Percentiles rank a stretch among this genome's conserved stretches.
These are phyloP conservation scores for Teunomyces pallodes DNA, from an alignment of 805 yeast genomes.

Conservation along the genomic window DNA sequence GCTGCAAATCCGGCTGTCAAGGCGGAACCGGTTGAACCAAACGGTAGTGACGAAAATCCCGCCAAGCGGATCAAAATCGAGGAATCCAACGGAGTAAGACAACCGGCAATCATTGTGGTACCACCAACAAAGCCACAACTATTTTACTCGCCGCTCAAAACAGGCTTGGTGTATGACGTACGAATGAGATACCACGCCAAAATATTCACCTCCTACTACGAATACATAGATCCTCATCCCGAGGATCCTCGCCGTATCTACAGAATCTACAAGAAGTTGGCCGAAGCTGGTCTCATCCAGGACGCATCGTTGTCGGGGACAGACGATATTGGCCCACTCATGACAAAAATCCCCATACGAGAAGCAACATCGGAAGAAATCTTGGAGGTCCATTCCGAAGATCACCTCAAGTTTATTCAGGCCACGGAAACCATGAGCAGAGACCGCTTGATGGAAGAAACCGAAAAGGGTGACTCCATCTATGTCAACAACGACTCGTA, in stretches of 20 bases:
- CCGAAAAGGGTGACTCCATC: constrained; percentile 91
- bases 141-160: constrained; percentile 72
- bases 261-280: constrained; percentile 87
- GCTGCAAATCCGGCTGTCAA: background rate
- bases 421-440: constrained; percentile 76
- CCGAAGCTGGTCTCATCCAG: constrained; percentile 85
- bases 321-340: constrained; percentile 77
- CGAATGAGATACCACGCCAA: constrained; percentile 97
- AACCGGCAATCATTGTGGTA: constrained; percentile 35
- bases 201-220: constrained; percentile 85
- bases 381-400: constrained; percentile 76
- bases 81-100: background rate
- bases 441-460: constrained; percentile 72
- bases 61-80: constrained; percentile 1
- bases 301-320: constrained; percentile 74
- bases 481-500: constrained; percentile 90
- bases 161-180: constrained; percentile 94
- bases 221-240: constrained; percentile 97
- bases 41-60: background rate
- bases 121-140: constrained; percentile 65
- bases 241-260: constrained; percentile 97
- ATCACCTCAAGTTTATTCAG: constrained; percentile 72
- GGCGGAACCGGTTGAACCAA: background rate
- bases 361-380: constrained; percentile 89
- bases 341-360: constrained; percentile 87